phyloP scores from a whole-genome alignment of 2,329 filamentous ascomycete genomes.

The Sordariomycetes sp. region DNA sequence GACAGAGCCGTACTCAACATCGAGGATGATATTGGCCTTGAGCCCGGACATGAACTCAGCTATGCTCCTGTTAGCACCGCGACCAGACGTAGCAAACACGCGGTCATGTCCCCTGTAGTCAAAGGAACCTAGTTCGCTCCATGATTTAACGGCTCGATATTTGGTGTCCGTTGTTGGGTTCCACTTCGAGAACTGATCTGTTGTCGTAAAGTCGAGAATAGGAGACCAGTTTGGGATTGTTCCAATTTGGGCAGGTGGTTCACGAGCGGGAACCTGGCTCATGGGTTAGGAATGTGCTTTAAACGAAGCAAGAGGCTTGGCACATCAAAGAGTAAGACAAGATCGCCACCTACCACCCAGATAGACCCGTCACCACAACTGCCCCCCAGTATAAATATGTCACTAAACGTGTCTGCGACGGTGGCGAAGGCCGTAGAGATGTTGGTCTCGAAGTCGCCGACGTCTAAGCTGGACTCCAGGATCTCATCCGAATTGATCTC shows the following conservation, averaged over 20 bases:
- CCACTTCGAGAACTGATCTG: conserved; percentile 19
- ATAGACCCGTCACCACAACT: conserved; percentile 66
- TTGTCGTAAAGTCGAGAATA: conserved; percentile 39
- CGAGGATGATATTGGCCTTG: conserved; percentile 51
- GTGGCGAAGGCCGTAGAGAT: conserved; percentile 75
- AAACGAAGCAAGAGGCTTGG: neutral
- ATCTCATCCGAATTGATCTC: conserved; percentile 49
- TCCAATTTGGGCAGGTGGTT: conserved; percentile 26
- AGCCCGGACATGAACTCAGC: conserved; percentile 58
- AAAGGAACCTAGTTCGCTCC: conserved; percentile 13
- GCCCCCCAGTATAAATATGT: conserved; percentile 70
- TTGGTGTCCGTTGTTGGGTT: conserved; percentile 14
- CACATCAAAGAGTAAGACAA: neutral
- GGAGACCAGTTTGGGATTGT: conserved; percentile 52
- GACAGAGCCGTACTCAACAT: conserved; percentile 34
- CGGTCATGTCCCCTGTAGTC: conserved; percentile 25
- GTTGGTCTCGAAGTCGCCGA: conserved; percentile 34
- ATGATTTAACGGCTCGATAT: conserved; percentile 11
- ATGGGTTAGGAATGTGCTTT: neutral
- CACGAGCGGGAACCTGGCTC: conserved; percentile 37
- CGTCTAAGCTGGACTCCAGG: conserved; percentile 6
- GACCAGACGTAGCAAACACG: conserved; percentile 55
- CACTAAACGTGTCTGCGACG: conserved; percentile 52
- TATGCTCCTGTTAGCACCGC: conserved; percentile 47
- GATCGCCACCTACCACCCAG: conserved; percentile 44